These are phyloP conservation scores for Trypanosoma caninum DNA, from an alignment of 208 protist genomes.

Conservation along the genomic window DNA sequence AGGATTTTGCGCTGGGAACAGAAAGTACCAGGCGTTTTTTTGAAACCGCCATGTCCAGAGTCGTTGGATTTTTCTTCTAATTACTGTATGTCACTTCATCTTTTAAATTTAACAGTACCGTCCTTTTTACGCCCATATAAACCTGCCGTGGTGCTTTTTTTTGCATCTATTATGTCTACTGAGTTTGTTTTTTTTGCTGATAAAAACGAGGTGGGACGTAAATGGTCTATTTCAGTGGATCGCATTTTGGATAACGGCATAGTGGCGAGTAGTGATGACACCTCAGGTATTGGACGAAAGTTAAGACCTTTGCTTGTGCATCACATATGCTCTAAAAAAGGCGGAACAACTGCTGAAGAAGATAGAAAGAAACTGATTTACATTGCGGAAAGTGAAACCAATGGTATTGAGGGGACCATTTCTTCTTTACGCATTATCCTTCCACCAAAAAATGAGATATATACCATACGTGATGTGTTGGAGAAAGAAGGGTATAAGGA, in stretches of 20 bases:
- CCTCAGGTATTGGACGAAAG: background rate
- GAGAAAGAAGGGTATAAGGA: slow-evolving; percentile 4
- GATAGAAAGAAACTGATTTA: slow-evolving; percentile 10
- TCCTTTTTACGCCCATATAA: background rate
- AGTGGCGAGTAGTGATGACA: background rate
- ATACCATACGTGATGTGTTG: slow-evolving; percentile 1
- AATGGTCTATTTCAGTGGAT: slow-evolving; percentile 19
- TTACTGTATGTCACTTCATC: slow-evolving; percentile 2
- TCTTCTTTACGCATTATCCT: slow-evolving; percentile 32
- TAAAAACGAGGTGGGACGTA: background rate
- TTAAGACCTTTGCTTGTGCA: slow-evolving; percentile 12
- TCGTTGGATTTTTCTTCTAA: slow-evolving; percentile 7
- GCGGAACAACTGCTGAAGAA: background rate
- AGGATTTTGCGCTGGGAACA: slow-evolving; percentile 23
- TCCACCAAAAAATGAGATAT: slow-evolving; percentile 26
- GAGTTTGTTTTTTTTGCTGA: background rate
- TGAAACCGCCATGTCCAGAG: background rate
- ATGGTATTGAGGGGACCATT: background rate
- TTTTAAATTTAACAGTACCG: slow-evolving; percentile 13
- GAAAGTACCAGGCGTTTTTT: background rate
- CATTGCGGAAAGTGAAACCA: background rate
- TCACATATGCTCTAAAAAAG: background rate
- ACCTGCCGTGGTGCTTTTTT: slow-evolving; percentile 8
- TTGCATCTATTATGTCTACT: slow-evolving; percentile 11
- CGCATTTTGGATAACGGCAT: slow-evolving; percentile 19